Evolutionary conservation across 768 basidiomycete genomes (phyloP), one percentile per base, ranked within the genome.

Genomic region (Artomyces pyxidatus): DNA sequence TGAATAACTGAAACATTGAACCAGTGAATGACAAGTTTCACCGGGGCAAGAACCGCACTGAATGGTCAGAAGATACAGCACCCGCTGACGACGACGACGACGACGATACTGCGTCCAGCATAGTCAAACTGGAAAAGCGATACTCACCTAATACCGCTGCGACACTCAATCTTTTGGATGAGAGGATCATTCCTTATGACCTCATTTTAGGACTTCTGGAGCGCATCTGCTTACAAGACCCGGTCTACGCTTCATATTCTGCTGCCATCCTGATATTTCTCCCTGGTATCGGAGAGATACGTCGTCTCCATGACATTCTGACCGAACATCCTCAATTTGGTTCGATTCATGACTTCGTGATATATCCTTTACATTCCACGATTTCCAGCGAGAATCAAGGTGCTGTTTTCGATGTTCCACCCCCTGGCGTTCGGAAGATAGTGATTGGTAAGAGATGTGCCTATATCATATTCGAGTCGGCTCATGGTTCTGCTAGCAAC

Each of bases 231-330:
- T 85, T 88, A 56, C 76, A 81, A 41, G 78, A 85, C 53, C 54
- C 58, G 2, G 54, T 63, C 2, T 75, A 81, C 46, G 46, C 54
- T 14, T 48, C 63, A 1, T 92, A 80, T 66, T 94, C 92, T 3
- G 67, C 78, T 3, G 95, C 95, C 2, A 75, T 90, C 39, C 71
- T 99, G 32, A 71, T 99, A 52, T 99, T 99, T 67, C 81, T 98
- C 78, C 94, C 95, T 21, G 95, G 95, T 37, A 70, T 99, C 52
- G 89, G 83, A 27, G 94, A 96, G 67, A 99, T 99, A 48, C 81
- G 94, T 29, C 80, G 86, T 22, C 64, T 99, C 53, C 84, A 82
- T 58, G 94, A 98, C 58, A 68, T 86, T 42, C 71, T 98, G 22
- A 67, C 70, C 38, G 86, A 87, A 46, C 94, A 99, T 62, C 70